A percentile compares a stretch with the other conserved stretches of the same genome.
phyloP scores from a whole-genome alignment of 2,329 filamentous ascomycete genomes.

The Epichloe sibirici region DNA sequence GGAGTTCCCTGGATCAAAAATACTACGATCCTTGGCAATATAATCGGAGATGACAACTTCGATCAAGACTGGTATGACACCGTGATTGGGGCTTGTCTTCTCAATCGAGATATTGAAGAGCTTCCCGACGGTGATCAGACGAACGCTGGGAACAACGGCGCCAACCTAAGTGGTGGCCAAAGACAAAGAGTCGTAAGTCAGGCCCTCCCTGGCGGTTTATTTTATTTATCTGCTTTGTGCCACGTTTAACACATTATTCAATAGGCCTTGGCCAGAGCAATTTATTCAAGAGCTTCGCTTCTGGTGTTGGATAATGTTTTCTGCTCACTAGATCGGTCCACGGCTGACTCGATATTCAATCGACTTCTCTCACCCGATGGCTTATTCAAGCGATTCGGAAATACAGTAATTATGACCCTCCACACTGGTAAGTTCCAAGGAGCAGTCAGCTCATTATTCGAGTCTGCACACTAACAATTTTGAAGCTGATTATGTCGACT shows the following conservation, averaged over 20 bases:
- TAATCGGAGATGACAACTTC: constrained; percentile 9
- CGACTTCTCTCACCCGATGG: background rate
- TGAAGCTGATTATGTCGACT: too few relatives aligned
- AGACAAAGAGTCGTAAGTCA: constrained; percentile 18
- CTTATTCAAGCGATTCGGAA: background rate
- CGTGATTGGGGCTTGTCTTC: constrained; percentile 13
- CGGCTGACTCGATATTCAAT: background rate
- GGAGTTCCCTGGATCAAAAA: constrained; percentile 12
- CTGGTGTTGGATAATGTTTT: constrained; percentile 9
- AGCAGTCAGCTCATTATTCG: too few relatives aligned
- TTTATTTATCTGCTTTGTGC: background rate
- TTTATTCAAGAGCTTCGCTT: constrained; percentile 24
- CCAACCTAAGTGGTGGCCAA: constrained; percentile 25
- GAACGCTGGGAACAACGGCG: constrained; percentile 21
- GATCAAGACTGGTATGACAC: constrained; percentile 11
- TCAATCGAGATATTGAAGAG: constrained; percentile 33
- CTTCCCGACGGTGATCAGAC: constrained; percentile 18
- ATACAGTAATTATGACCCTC: background rate
- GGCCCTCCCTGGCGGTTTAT: too few relatives aligned
- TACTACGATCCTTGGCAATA: constrained; percentile 12
- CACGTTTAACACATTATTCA: background rate
- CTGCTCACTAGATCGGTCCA: background rate
- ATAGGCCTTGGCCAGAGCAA: constrained; percentile 26
- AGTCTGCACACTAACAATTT: too few relatives aligned
- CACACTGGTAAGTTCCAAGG: background rate